Base-by-base conservation (phyloP, 441 rosid species). In the Populus hybrid region DNA sequence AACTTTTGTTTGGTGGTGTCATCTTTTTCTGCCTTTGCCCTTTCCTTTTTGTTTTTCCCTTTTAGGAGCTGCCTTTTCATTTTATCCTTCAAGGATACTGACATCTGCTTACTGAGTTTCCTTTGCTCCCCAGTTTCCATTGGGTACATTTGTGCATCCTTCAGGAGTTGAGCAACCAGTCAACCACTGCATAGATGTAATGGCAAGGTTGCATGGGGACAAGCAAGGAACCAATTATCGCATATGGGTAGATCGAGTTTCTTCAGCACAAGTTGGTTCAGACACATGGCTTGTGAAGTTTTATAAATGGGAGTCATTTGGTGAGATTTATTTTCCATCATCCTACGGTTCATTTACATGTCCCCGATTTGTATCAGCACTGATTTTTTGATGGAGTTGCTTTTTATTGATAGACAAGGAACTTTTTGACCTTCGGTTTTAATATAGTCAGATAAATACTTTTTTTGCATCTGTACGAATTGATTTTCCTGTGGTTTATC, bases 241-340 rank as follows among this genome's bases (percentile, higher is more conserved):
- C n/a, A 89, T 90, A 50, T 94, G 97, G 98, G 88, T 86, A 63
- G 98, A 94, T 83, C 86, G 71, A 74, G 90, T 94, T 29, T 78
- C 88, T 31, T 77, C 93, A 18, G 78, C 88, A 23, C 87, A 84
- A 64, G 80, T 91, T 68, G 80, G 87, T 81, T 73, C 87, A 12
- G 89, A 88, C 76, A 76, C 89, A 56, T 92, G 92, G 94, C 88
- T 86, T 21, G 87, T 90, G 72, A 91, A 90, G 85, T 88, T 86
- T 75, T 79, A 88, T 76, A 93, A 92, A 73, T 93, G 93, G 95
- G 97, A 92, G 76, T 78, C 73, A 68, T 86, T 71, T 67, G 97
- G 98, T 94, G 81, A 87, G 88, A 36, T 75, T 75, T 74, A 23
- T 21, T 63, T 42, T 29, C 18, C 31, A 9, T 45, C 1, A 42